These are phyloP conservation scores for Metschnikowia orientalis DNA, from an alignment of 805 yeast genomes.

Conservation along the genomic window DNA sequence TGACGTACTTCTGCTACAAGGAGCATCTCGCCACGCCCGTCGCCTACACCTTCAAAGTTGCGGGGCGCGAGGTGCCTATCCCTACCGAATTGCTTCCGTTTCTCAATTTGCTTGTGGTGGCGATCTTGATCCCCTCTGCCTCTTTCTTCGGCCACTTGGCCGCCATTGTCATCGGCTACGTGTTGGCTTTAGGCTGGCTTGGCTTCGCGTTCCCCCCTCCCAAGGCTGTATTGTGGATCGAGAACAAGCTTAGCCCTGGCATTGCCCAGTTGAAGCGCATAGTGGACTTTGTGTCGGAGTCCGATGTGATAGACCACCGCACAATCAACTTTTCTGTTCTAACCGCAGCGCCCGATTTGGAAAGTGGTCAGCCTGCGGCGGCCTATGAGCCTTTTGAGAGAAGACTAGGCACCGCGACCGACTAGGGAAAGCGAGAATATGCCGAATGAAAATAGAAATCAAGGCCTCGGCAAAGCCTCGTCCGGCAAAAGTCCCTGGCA, in stretches of 20 bases:
- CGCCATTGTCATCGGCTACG: conserved; percentile 64
- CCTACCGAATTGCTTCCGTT: conserved; percentile 64
- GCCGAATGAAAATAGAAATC: too few relatives aligned
- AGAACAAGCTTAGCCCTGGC: conserved; percentile 44
- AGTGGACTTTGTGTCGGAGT: conserved; percentile 57
- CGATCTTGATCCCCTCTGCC: conserved; percentile 57
- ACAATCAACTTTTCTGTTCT: conserved; percentile 28
- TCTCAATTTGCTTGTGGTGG: conserved; percentile 41
- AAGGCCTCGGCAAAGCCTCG: too few relatives aligned
- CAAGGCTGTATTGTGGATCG: conserved; percentile 60
- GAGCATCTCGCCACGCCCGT: conserved; percentile 39
- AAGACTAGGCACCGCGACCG: conserved; percentile 10
- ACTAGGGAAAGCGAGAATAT: background rate
- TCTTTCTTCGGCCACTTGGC: conserved; percentile 72
- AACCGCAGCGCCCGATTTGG: conserved; percentile 22
- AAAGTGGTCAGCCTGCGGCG: conserved; percentile 10
- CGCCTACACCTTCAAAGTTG: conserved; percentile 25
- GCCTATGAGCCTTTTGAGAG: conserved; percentile 15
- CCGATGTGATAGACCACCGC: conserved; percentile 48
- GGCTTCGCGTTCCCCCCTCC: conserved; percentile 63
- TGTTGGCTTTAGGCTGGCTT: conserved; percentile 54
- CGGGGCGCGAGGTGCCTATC: conserved; percentile 39
- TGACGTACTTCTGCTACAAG: conserved; percentile 55
- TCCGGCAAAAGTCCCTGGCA: too few relatives aligned
- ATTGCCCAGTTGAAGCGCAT: conserved; percentile 53